phyloP scores from a whole-genome alignment of 257 asterid species.

The Capsicum chinense region DNA sequence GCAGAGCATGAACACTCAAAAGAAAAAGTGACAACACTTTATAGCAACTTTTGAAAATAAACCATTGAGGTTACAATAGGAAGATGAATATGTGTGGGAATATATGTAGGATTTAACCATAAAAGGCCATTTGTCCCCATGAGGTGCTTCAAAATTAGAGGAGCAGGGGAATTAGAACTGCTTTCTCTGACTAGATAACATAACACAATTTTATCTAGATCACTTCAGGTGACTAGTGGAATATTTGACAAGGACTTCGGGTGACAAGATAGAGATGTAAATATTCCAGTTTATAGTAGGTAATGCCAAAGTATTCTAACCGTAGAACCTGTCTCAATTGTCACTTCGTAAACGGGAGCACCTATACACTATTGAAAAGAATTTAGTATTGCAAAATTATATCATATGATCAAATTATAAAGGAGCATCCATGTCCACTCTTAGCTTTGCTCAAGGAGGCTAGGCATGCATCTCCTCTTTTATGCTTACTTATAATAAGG shows the following conservation, averaged over 20 bases:
- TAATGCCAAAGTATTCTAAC: background rate
- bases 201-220: constrained; percentile 8
- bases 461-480: background rate
- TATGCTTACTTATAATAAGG: constrained; percentile 3
- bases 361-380: background rate
- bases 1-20: constrained; percentile 3
- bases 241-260: background rate
- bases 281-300: constrained; percentile 2
- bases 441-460: background rate
- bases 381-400: background rate
- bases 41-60: background rate
- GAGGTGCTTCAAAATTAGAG: background rate
- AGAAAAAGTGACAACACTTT: background rate
- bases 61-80: background rate
- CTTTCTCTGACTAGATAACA: background rate
- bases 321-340: background rate
- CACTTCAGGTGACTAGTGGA: background rate
- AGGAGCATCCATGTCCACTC: background rate
- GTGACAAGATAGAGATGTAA: background rate
- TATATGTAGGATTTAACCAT: constrained; percentile 9
- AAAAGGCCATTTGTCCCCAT: background rate
- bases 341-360: background rate
- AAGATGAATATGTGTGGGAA: background rate
- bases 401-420: background rate
- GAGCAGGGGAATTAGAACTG: background rate